Conservation (phyloP, 2,329 filamentous ascomycete genomes). For the Trichoderma endophyticum region DNA sequence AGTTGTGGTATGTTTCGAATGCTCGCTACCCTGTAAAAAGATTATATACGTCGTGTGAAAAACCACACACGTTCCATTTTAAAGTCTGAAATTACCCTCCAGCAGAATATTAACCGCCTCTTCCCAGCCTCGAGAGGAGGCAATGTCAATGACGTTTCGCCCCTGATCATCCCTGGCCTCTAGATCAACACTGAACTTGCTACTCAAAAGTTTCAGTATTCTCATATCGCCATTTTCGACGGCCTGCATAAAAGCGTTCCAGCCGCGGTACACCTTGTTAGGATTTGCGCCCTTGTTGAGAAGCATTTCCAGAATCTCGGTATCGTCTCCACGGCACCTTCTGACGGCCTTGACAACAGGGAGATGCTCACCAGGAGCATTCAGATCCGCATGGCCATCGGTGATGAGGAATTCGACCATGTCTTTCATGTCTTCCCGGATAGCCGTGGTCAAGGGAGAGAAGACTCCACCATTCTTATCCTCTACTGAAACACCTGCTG, state of each 20-base stretch:
- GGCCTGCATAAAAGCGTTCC: constrained; percentile 64
- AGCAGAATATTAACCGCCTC: constrained; percentile 53
- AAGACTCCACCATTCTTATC: constrained; percentile 64
- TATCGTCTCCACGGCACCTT: constrained; percentile 52
- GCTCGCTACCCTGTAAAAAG: background rate
- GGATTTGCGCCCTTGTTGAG: constrained; percentile 63
- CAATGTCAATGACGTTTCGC: constrained; percentile 55
- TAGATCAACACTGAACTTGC: constrained; percentile 50
- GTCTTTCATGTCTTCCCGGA: constrained; percentile 59
- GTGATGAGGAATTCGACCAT: constrained; percentile 61
- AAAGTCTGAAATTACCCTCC: constrained; percentile 29
- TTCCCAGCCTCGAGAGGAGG: constrained; percentile 55
- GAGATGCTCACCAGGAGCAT: constrained; percentile 66
- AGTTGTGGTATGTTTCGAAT: background rate
- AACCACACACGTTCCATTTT: background rate
- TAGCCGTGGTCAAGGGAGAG: constrained; percentile 64
- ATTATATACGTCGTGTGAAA: background rate
- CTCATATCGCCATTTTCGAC: constrained; percentile 60
- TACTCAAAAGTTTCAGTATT: constrained; percentile 51
- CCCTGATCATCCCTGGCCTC: constrained; percentile 52
- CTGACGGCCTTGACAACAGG: constrained; percentile 68
- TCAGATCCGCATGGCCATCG: constrained; percentile 61
- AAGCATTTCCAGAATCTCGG: constrained; percentile 60
- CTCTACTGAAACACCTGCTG: constrained; percentile 55
- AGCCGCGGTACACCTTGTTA: constrained; percentile 64